Percentiles rank a stretch among this genome's conserved stretches.
Evolutionary conservation across 2,329 filamentous ascomycete genomes (phyloP).

Genomic region (Mariannaea elegans): DNA sequence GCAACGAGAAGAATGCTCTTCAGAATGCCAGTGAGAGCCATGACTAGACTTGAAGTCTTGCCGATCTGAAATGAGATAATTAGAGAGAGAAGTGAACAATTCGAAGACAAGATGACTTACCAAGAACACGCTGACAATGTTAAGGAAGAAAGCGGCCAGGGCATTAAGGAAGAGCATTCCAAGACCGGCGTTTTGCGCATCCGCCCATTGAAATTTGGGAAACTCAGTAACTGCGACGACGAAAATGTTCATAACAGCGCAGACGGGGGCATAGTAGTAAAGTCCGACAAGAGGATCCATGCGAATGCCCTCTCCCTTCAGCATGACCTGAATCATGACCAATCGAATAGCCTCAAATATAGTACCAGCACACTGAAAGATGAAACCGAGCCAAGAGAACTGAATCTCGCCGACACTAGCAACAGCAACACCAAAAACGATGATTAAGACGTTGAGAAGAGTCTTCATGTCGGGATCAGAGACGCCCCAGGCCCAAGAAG

Average conservation of each 20-base stretch:
- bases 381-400: slow-evolving; percentile 71
- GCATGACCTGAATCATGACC: slow-evolving; percentile 85
- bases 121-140: slow-evolving; percentile 86
- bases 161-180: slow-evolving; percentile 76
- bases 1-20: slow-evolving; percentile 87
- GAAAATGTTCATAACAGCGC: slow-evolving; percentile 80
- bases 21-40: slow-evolving; percentile 85
- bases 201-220: slow-evolving; percentile 69
- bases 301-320: slow-evolving; percentile 79
- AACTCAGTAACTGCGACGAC: slow-evolving; percentile 76
- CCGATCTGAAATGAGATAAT: slow-evolving; percentile 69
- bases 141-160: slow-evolving; percentile 80
- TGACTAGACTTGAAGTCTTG: slow-evolving; percentile 85
- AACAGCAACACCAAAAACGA: slow-evolving; percentile 61
- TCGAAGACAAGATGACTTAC: slow-evolving; percentile 59
- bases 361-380: slow-evolving; percentile 79
- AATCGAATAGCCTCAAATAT: slow-evolving; percentile 83
- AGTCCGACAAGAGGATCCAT: slow-evolving; percentile 90
- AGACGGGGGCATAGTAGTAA: slow-evolving; percentile 90
- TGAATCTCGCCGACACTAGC: slow-evolving; percentile 71
- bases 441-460: slow-evolving; percentile 60
- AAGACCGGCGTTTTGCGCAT: slow-evolving; percentile 72
- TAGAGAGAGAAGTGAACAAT: slow-evolving; percentile 11
- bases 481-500: slow-evolving; percentile 68
- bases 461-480: slow-evolving; percentile 56